Base-by-base conservation (phyloP, 108 stramenopile genomes). In the Mediolabrus comicus region DNA sequence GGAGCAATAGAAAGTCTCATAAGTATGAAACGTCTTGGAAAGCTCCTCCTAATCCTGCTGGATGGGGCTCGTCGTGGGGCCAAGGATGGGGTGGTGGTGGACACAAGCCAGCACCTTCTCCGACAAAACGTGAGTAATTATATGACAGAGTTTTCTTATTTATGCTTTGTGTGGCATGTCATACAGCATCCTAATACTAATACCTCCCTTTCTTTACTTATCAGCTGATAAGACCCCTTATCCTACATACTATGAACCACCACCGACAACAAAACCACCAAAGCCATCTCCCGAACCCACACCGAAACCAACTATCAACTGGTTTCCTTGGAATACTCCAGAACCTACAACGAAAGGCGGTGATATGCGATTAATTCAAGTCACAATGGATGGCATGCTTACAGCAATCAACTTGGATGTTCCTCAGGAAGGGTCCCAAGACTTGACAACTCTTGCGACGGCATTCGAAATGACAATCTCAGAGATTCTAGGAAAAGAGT, bases 311-410 rank as follows among this genome's bases (percentile, higher is more conserved):
- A n/a, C 46, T 6, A 10, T 32, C 7, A 16, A 5, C 6, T 10
- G 7, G 24, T 6, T 19, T 57, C 56, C 56, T 12, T 11, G 39
- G 14, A 14, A 14, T 32, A 32, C 34, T 1, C 31, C 31, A 6
- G 19, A 57, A 7, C 56, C 56, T 30, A 49, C 46, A n/a, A n/a
- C n/a, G 2, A 3, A 1, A 22, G 13, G 0, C 4, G n/a, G 3
- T 16, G 56, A 57, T 19, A 8, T 11, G 32, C 4, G 17, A 33
- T 17, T 30, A 22, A 19, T 57, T 19, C 16, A 57, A 30, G 9
- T 57, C 32, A 57, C 56, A 33, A 57, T 57, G 56, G 56, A 57
- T 19, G 56, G 56, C 5, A 57, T 57, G 56, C 56, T 57, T 11
- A 33, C 32, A 2, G 56, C 30, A 6, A 30, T 5, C 19, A 28